Percentiles rank a stretch among this genome's conserved stretches.
Conservation (phyloP, 257 asterid species). For the Nicotiana knightiana region DNA sequence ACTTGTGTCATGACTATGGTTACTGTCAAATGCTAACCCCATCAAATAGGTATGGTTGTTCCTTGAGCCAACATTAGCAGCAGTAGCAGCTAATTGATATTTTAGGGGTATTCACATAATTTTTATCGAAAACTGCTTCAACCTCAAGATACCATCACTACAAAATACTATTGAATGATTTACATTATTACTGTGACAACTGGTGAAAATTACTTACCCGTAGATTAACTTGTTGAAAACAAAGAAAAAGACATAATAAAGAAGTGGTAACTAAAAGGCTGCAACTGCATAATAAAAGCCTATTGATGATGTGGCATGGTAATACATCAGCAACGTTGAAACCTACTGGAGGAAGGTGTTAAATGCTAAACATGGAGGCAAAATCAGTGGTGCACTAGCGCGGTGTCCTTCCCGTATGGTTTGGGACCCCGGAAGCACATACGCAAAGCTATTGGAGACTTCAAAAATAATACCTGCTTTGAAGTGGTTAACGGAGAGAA, state of each 20-base stretch:
- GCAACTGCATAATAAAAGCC: background rate
- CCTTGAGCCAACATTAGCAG: background rate
- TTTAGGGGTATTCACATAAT: background rate
- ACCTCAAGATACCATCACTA: background rate
- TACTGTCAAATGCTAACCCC: background rate
- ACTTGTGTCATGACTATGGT: constrained; percentile 1
- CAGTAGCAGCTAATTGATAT: background rate
- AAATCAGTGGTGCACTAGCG: background rate
- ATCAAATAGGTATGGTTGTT: background rate
- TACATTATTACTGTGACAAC: background rate
- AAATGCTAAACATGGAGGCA: background rate
- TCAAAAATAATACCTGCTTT: background rate
- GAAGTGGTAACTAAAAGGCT: background rate
- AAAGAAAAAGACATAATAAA: background rate
- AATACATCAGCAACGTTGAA: background rate
- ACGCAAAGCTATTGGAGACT: background rate
- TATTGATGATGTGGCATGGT: background rate
- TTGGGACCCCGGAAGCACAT: background rate
- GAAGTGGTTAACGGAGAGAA: background rate
- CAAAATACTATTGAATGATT: background rate
- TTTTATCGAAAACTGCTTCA: background rate
- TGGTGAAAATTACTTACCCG: background rate
- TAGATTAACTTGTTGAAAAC: background rate
- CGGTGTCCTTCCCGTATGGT: background rate
- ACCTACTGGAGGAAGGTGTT: background rate